Conservation (phyloP, 139 green algal species). For the Mychonastes homosphaera region DNA sequence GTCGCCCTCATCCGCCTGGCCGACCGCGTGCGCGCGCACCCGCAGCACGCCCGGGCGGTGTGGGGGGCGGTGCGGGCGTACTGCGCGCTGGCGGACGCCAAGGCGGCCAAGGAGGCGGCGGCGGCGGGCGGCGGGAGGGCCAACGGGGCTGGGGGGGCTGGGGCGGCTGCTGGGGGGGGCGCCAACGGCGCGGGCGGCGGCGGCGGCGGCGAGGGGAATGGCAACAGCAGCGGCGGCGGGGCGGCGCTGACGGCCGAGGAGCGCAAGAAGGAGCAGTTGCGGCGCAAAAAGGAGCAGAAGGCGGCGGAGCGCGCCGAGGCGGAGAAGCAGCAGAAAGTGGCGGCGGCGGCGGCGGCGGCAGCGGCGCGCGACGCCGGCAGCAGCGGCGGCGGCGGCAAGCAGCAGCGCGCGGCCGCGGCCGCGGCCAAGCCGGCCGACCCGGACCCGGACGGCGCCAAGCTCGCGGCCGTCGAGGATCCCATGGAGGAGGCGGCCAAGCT, state of each 20-base stretch:
- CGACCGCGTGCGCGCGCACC: slow-evolving; percentile 61
- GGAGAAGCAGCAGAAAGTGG: slow-evolving; percentile 44
- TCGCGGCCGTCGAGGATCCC: slow-evolving; percentile 60
- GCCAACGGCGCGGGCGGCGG: too few relatives aligned
- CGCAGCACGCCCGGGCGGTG: slow-evolving; percentile 40
- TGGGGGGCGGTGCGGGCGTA: slow-evolving; percentile 58
- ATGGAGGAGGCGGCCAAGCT: slow-evolving; percentile 80
- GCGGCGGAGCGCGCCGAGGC: slow-evolving; percentile 7
- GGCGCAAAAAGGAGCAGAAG: slow-evolving; percentile 56
- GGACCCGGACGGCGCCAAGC: slow-evolving; percentile 75
- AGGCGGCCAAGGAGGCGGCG: slow-evolving; percentile 28
- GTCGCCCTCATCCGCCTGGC: slow-evolving; percentile 79
- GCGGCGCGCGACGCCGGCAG: too few relatives aligned
- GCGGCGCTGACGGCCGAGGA: slow-evolving; percentile 60
- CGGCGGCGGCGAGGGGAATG: too few relatives aligned
- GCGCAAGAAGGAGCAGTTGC: slow-evolving; percentile 58
- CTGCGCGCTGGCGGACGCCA: slow-evolving; percentile 53
- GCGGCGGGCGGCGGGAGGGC: too few relatives aligned
- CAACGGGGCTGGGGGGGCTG: too few relatives aligned
- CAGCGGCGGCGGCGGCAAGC: too few relatives aligned
- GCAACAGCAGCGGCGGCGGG: too few relatives aligned
- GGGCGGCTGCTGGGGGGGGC: too few relatives aligned
- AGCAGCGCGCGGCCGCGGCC: too few relatives aligned
- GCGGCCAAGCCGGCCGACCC: slow-evolving; percentile 53
- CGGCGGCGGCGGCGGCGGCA: too few relatives aligned